Conservation (phyloP, 257 asterid genomes). For the Gentiana straminea region DNA sequence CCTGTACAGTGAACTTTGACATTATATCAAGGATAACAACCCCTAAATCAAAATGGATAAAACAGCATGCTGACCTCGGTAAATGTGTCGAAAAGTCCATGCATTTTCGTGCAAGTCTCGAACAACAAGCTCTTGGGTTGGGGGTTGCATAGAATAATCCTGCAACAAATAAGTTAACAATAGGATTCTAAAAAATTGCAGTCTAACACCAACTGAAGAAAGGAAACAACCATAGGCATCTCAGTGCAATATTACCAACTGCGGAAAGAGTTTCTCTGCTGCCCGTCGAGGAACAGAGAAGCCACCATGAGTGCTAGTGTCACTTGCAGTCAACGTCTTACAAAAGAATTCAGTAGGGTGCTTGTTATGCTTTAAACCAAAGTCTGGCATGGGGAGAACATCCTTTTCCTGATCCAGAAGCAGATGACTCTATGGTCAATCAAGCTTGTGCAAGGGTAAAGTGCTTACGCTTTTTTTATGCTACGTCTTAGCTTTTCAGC, state of each 20-base stretch:
- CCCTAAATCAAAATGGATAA: not conserved
- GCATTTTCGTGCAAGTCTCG: constrained; percentile 84
- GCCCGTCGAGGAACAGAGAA: constrained; percentile 96
- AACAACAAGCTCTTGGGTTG: constrained; percentile 88
- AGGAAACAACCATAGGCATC: not conserved
- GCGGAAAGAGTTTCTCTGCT: constrained; percentile 93
- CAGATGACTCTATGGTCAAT: constrained; percentile 4
- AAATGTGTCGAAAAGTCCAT: constrained; percentile 95
- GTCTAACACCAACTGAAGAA: not conserved
- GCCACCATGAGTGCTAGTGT: constrained; percentile 97
- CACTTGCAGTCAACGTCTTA: constrained; percentile 93
- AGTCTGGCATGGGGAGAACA: constrained; percentile 75
- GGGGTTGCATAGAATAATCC: constrained; percentile 97
- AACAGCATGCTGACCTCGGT: constrained; percentile 49
- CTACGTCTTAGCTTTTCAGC: not conserved
- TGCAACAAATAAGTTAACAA: constrained; percentile 8
- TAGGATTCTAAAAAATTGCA: not conserved
- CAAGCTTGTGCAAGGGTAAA: not conserved
- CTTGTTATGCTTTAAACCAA: constrained; percentile 61
- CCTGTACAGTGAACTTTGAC: not conserved
- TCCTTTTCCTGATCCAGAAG: constrained; percentile 61
- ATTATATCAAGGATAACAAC: not conserved
- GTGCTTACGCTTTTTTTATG: not conserved
- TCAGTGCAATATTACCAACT: constrained; percentile 34
- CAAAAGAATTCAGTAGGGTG: constrained; percentile 95